phyloP scores from a whole-genome alignment of 495 filamentous ascomycete genomes.

The Lophium mytilinum region DNA sequence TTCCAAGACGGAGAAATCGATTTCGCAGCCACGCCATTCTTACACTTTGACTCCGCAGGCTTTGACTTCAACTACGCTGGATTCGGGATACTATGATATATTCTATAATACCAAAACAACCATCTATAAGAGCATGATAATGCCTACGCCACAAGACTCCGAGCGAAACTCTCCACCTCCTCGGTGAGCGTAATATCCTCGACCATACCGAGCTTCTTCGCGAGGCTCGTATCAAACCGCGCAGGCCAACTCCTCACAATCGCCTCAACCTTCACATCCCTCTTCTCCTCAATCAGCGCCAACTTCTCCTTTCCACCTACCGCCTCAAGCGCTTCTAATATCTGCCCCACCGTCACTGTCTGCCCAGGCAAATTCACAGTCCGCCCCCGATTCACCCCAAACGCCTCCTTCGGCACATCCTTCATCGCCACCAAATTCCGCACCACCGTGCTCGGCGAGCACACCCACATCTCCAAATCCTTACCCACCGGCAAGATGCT shows the following conservation, averaged over 20 bases:
- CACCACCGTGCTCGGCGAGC: conserved; percentile 11
- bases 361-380: conserved; percentile 11
- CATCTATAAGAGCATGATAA: no score
- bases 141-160: neutral
- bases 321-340: conserved; percentile 8
- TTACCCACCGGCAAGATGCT: conserved; percentile 9
- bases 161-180: conserved; percentile 3
- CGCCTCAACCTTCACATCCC: conserved; percentile 4
- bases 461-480: conserved; percentile 11
- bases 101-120: neutral
- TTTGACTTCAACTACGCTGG: conserved; percentile 12
- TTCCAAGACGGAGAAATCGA: conserved; percentile 6
- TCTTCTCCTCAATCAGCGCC: conserved; percentile 4
- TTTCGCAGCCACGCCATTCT: conserved; percentile 3
- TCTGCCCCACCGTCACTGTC: conserved; percentile 6
- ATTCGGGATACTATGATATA: neutral
- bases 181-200: conserved; percentile 7
- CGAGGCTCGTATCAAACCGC: conserved; percentile 2
- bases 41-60: conserved; percentile 15
- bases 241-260: conserved; percentile 14
- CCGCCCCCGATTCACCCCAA: conserved; percentile 4
- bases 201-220: conserved; percentile 5
- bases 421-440: conserved; percentile 2
- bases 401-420: conserved; percentile 13
- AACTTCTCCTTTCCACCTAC: conserved; percentile 5